phyloP scores from a whole-genome alignment of 257 asterid species.

The Penstemon davidsonii region DNA sequence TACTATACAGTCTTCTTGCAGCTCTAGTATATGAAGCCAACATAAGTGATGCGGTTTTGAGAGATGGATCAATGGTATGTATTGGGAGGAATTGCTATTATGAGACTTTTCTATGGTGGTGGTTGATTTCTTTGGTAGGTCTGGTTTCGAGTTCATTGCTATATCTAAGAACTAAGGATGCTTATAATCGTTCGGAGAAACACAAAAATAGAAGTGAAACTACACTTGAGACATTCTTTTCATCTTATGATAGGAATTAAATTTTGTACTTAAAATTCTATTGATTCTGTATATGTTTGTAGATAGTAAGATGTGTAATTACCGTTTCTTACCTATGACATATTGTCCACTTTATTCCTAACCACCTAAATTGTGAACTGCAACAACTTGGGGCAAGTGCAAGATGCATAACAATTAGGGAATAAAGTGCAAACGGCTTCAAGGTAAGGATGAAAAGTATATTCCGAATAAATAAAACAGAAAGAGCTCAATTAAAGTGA shows the following conservation, averaged over 20 bases:
- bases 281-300: no score
- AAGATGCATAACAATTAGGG: no score
- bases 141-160: conserved; percentile 48
- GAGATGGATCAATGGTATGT: conserved; percentile 54
- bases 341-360: no score
- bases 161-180: conserved; percentile 49
- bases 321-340: no score
- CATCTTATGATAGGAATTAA: conserved; percentile 11
- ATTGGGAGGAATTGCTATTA: conserved; percentile 54
- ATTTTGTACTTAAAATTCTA: no score
- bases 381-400: no score
- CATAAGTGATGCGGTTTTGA: conserved; percentile 31
- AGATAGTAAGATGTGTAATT: no score
- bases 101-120: conserved; percentile 63
- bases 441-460: no score
- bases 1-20: conserved; percentile 64
- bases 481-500: no score
- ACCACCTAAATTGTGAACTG: no score
- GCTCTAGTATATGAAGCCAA: conserved; percentile 54
- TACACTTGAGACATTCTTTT: conserved; percentile 27
- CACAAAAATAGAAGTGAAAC: conserved; percentile 23
- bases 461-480: no score
- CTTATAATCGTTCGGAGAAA: conserved; percentile 40
- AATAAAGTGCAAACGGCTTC: no score
- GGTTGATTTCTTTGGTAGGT: conserved; percentile 54